Evolutionary conservation across 441 rosid species (phyloP), one percentile per base, ranked within the genome.

Genomic region (Populus hybrid): DNA sequence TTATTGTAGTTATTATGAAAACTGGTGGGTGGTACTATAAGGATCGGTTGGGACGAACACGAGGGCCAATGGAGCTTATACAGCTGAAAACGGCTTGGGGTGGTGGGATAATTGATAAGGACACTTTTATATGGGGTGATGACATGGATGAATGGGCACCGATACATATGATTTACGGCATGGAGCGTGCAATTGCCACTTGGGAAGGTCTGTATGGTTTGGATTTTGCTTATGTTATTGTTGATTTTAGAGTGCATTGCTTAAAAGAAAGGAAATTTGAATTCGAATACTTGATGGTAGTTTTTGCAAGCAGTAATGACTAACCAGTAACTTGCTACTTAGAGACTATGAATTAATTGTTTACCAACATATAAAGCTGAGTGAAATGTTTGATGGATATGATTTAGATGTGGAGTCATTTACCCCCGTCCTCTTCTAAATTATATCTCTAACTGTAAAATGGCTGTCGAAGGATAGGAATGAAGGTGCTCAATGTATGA

Each of bases 131-230:
- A 61, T 95, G 99, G 99, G 92, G 92, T 23, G 95, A 92, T 42
- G 99, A 91, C 85, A 86, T 95, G 95, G 98, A 93, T 83, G 99
- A 92, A 85, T 95, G 98, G 99, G 97, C 92, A 7, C 99, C 99
- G 2, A 95, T 95, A 84, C 95, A 90, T 81, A 95, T 95, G 99
- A 82, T 95, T 77, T 93, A 95, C 70, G 98, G 97, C 86, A 72
- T 95, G 87, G 99, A 95, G 81, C 93, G 85, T 57, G 95, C 98
- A 9, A 91, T 93, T 84, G 98, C 93, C 70, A 91, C 98, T 79
- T 95, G 99, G 99, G 98, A 95, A 91, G 98, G 99, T 95, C 77
- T 74, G 84, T 83, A 18, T 38, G 24, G 54, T 68, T 67, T 68
- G 54, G 24, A 2, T 67, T 46, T 46, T 69, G 38, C 75, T 21